phyloP scores from a whole-genome alignment of 2,329 filamentous ascomycete species.

The Fusarium mexicanum region DNA sequence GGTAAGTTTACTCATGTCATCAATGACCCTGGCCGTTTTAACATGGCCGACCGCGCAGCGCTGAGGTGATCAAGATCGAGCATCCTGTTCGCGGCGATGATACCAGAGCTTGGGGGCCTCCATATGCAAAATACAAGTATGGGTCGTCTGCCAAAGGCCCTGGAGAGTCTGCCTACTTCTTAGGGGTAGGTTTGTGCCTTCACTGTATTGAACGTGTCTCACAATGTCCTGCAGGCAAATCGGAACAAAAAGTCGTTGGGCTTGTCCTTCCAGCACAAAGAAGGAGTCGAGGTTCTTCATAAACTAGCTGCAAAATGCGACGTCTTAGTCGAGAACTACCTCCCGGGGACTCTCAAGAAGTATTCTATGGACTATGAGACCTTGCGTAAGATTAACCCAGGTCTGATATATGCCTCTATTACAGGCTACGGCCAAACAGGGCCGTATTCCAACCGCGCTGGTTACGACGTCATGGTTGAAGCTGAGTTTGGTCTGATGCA shows the following conservation, averaged over 20 bases:
- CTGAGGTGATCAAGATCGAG: constrained; percentile 97
- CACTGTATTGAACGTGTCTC: constrained; percentile 14
- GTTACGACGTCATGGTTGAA: constrained; percentile 99
- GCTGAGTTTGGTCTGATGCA: constrained; percentile 99
- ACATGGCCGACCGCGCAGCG: constrained; percentile 60
- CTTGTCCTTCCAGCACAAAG: constrained; percentile 86
- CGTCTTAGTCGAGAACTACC: constrained; percentile 95
- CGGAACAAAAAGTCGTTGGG: constrained; percentile 96
- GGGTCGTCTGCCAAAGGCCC: constrained; percentile 70
- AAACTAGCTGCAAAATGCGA: constrained; percentile 86
- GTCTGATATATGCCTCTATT: constrained; percentile 92
- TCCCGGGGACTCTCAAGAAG: constrained; percentile 88
- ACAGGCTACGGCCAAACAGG: constrained; percentile 97
- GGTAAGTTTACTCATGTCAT: constrained; percentile 65
- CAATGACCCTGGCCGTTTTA: constrained; percentile 8
- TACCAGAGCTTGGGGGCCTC: constrained; percentile 95
- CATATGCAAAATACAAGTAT: constrained; percentile 82
- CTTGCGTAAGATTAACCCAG: constrained; percentile 82
- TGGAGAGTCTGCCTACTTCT: constrained; percentile 94
- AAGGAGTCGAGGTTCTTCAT: constrained; percentile 88
- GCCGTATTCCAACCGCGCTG: constrained; percentile 85
- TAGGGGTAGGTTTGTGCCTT: constrained; percentile 69
- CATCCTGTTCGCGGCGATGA: constrained; percentile 93
- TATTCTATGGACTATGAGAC: constrained; percentile 91
- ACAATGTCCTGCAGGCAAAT: constrained; percentile 72